These are phyloP conservation scores for Kuraishia molischiana DNA, from an alignment of 805 yeast genomes.

Conservation along the genomic window DNA sequence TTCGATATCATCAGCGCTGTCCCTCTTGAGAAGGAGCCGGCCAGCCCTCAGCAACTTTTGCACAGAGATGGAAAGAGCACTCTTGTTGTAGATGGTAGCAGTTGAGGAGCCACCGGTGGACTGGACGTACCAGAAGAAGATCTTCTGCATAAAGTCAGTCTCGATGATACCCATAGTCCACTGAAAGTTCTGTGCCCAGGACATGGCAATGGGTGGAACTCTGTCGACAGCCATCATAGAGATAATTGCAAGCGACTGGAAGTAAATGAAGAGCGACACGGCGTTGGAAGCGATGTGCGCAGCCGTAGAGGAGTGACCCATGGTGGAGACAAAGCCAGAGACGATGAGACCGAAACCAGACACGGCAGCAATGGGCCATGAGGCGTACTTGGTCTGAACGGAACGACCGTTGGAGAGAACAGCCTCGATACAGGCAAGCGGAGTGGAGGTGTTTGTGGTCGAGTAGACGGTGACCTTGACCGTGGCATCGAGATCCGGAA, in stretches of 20 bases:
- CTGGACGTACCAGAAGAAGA: slow-evolving; percentile 91
- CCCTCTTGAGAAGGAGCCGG: slow-evolving; percentile 22
- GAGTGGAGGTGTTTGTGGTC: slow-evolving; percentile 24
- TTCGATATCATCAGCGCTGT: slow-evolving; percentile 40
- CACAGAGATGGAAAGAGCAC: slow-evolving; percentile 73
- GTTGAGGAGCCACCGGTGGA: slow-evolving; percentile 88
- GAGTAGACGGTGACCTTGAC: slow-evolving; percentile 65
- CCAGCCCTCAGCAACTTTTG: slow-evolving; percentile 33
- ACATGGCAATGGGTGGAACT: slow-evolving; percentile 94
- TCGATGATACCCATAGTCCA: slow-evolving; percentile 93
- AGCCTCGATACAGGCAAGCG: slow-evolving; percentile 91
- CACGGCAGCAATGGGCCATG: slow-evolving; percentile 94
- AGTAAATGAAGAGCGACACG: slow-evolving; percentile 83
- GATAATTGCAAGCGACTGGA: slow-evolving; percentile 86
- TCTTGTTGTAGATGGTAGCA: slow-evolving; percentile 54
- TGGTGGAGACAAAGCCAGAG: slow-evolving; percentile 77
- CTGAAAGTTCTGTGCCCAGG: slow-evolving; percentile 95
- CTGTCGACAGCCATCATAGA: slow-evolving; percentile 91
- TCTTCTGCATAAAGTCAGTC: slow-evolving; percentile 66
- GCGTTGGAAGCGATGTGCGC: slow-evolving; percentile 97
- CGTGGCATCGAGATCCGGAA: slow-evolving; percentile 92
- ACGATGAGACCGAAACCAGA: slow-evolving; percentile 82
- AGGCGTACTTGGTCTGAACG: slow-evolving; percentile 83
- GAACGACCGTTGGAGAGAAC: slow-evolving; percentile 80
- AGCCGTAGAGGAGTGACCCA: slow-evolving; percentile 88